Evolutionary conservation across 805 yeast species (phyloP), one percentile per base, ranked within the genome.

Genomic region (Hanseniaspora clermontiae): DNA sequence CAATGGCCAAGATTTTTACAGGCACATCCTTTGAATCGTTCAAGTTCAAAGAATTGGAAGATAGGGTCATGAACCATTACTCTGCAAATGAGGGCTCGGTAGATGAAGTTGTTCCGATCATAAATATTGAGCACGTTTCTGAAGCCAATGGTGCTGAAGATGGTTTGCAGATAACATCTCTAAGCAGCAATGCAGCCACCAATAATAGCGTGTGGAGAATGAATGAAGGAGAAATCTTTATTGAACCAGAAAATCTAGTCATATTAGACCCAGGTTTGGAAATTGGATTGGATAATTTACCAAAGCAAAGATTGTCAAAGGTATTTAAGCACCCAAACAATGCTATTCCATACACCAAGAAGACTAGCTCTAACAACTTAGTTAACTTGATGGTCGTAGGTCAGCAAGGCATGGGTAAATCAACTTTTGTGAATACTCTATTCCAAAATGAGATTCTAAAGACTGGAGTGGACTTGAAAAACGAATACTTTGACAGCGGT

Each of bases 311-410:
- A 45, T 38, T 43, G 19, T 34, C 29, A 15, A 52, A 48, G 27
- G 50, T 45, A 8, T 45, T 37, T 12, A 52, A 51, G 62, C n/a
- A 66, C 66, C 54, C 56, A 53, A 46, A 4, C 52, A 68, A 37
- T 62, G 60, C 11, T 15, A 36, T 43, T 34, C 20, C 39, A 15
- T 51, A 43, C 36, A 43, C 55, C 27, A 24, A 37, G 20, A 43
- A 51, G 17, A 52, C 56, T 3, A 43, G 56, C 38, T 37, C 43
- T 20, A 74, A 81, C 29, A 52, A 52, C 34, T 15, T 52, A 11
- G 84, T 87, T 70, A 87, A 95, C 48, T 64, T 90, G 57, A 80
- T 89, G 85, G 80, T 88, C 39, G 89, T 84, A 49, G 96, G 97
- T 34, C 89, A 84, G 68, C 75, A 84, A 51, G 96, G 96, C 3